A percentile compares a stretch with the other conserved stretches of the same genome.
These are phyloP conservation scores for Cairneyella variabilis DNA, from an alignment of 495 filamentous ascomycete genomes.

Conservation along the genomic window DNA sequence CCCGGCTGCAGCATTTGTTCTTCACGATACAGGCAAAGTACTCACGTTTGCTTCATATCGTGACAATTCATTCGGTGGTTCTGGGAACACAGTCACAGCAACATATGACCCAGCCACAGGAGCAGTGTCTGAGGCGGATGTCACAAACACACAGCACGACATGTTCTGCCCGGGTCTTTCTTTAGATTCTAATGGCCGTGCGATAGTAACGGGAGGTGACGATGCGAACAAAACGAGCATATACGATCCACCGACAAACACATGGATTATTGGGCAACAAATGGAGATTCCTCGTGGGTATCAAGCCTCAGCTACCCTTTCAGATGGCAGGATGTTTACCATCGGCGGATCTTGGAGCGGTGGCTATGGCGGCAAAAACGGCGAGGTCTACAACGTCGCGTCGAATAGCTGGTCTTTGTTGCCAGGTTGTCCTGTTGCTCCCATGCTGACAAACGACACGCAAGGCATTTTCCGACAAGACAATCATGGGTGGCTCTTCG, in stretches of 20 bases:
- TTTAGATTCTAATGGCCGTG: constrained; percentile 43
- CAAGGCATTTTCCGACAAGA: constrained; percentile 43
- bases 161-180: constrained; percentile 65
- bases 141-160: constrained; percentile 41
- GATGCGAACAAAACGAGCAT: constrained; percentile 42
- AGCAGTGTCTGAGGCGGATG: constrained; percentile 27
- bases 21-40: constrained; percentile 35
- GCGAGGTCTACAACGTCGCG: constrained; percentile 48
- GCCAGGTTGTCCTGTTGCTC: constrained; percentile 32
- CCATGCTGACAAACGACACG: constrained; percentile 49
- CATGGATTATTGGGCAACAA: constrained; percentile 31
- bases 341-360: constrained; percentile 59
- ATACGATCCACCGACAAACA: constrained; percentile 32
- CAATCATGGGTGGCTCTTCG: constrained; percentile 61
- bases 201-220: constrained; percentile 51
- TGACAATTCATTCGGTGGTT: constrained; percentile 29
- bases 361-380: constrained; percentile 41
- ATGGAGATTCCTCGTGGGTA: constrained; percentile 55
- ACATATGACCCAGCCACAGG: constrained; percentile 18
- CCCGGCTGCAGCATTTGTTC: constrained; percentile 32
- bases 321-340: constrained; percentile 54
- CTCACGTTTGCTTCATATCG: constrained; percentile 41
- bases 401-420: constrained; percentile 29
- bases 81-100: constrained; percentile 41
- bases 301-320: constrained; percentile 46